A percentile compares a stretch with the other conserved stretches of the same genome.
Conservation (phyloP, 495 filamentous ascomycete genomes). For the Friedmanniomyces endolithicus region DNA sequence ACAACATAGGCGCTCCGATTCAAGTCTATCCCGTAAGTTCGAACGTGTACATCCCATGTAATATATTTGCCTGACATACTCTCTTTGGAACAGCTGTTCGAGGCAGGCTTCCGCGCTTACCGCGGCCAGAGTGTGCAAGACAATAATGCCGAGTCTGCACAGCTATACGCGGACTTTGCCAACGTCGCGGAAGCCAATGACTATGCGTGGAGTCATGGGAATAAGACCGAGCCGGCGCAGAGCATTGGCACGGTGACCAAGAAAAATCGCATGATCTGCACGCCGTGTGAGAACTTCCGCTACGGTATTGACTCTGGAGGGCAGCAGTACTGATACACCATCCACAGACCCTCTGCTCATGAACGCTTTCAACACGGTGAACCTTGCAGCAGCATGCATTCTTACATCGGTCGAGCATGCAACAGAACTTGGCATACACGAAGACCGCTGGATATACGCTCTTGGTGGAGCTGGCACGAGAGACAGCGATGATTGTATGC, state of each 20-base stretch:
- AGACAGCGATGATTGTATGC: constrained; percentile 37
- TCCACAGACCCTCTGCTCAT: constrained; percentile 47
- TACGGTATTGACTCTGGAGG: too few relatives aligned
- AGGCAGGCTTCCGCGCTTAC: constrained; percentile 41
- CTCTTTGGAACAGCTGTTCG: constrained; percentile 24
- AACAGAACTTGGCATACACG: constrained; percentile 36
- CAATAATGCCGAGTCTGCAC: constrained; percentile 38
- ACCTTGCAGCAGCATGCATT: constrained; percentile 41
- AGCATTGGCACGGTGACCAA: constrained; percentile 35
- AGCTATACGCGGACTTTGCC: constrained; percentile 40
- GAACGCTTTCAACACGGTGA: constrained; percentile 51
- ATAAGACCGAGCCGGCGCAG: constrained; percentile 26
- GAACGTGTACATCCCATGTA: too few relatives aligned
- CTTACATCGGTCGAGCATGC: constrained; percentile 40
- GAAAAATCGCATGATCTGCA: constrained; percentile 45
- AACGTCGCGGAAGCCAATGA: constrained; percentile 35
- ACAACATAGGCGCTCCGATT: constrained; percentile 40
- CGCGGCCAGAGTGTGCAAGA: constrained; percentile 36
- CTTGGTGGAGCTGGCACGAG: constrained; percentile 41
- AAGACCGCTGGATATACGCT: constrained; percentile 43
- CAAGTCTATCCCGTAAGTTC: constrained; percentile 37
- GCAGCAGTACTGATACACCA: neutral
- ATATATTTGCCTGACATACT: too few relatives aligned
- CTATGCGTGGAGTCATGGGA: constrained; percentile 38
- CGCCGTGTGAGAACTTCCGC: constrained; percentile 30